These are phyloP conservation scores for Rhizophlyctis rosea DNA, from an alignment of 192 early-diverging fungal genomes.

Conservation along the genomic window DNA sequence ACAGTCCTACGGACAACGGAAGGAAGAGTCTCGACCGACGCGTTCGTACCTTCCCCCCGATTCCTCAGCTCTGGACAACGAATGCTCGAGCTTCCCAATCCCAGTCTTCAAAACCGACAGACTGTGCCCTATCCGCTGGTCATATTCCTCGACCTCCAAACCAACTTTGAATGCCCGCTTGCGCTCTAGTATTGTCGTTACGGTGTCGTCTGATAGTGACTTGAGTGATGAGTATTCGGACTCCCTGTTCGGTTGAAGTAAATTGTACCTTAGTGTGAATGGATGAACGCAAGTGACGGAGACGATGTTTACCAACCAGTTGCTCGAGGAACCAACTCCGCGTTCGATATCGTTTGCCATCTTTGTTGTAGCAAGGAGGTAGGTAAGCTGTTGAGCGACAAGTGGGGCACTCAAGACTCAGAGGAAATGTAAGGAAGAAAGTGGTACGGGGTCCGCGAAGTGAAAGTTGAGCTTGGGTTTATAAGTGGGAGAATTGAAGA, in stretches of 20 bases:
- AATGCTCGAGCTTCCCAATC: constrained; percentile 49
- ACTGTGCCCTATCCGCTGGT: constrained; percentile 51
- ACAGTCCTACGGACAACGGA: neutral
- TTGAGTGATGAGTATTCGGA: constrained; percentile 35
- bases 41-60: constrained; percentile 44
- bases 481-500: too few species aligned
- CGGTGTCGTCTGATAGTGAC: constrained; percentile 56
- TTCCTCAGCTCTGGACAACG: constrained; percentile 56
- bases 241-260: constrained; percentile 28
- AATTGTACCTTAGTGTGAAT: too few species aligned
- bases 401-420: too few species aligned
- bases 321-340: too few species aligned
- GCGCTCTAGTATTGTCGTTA: constrained; percentile 52
- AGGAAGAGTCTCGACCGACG: constrained; percentile 1
- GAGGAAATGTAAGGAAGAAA: too few species aligned
- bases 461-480: too few species aligned
- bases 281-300: too few species aligned
- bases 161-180: constrained; percentile 50
- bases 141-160: constrained; percentile 46
- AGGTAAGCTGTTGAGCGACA: too few species aligned
- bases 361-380: too few species aligned
- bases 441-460: too few species aligned
- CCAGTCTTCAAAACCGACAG: constrained; percentile 49
- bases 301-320: too few species aligned
- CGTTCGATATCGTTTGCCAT: too few species aligned